Evolutionary conservation across 2,329 filamentous ascomycete species (phyloP).

Genomic region (Aphanoascus verrucosus): DNA sequence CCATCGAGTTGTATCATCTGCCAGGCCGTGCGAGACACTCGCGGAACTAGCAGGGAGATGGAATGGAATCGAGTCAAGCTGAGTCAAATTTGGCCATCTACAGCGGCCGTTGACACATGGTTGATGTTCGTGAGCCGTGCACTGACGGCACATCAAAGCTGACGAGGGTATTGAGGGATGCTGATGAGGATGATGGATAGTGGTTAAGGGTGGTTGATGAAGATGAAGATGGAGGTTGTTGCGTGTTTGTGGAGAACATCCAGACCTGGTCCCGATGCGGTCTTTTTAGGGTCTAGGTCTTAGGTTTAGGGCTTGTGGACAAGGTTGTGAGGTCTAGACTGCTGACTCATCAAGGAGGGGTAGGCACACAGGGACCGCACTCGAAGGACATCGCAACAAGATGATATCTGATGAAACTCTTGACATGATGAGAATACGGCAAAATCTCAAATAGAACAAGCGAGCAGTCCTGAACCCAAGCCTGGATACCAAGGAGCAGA

Average conservation of each 20-base stretch:
- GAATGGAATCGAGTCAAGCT: too few relatives aligned
- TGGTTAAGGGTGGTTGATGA: neutral
- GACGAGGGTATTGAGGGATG: too few relatives aligned
- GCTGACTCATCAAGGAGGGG: neutral
- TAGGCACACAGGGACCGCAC: neutral
- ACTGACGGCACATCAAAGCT: too few relatives aligned
- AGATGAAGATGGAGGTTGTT: neutral
- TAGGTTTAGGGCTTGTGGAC: neutral
- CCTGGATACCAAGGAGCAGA: neutral
- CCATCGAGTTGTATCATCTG: too few relatives aligned
- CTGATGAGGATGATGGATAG: too few relatives aligned
- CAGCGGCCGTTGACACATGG: too few relatives aligned
- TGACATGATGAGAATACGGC: too few relatives aligned
- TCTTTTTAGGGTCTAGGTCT: neutral
- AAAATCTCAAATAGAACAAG: neutral
- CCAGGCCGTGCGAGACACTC: too few relatives aligned
- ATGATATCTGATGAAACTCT: too few relatives aligned
- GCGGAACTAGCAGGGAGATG: too few relatives aligned
- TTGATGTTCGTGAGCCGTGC: too few relatives aligned
- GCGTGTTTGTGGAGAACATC: neutral
- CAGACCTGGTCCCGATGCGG: neutral
- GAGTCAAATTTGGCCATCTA: too few relatives aligned
- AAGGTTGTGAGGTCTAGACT: conserved; percentile 2
- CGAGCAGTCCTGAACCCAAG: neutral
- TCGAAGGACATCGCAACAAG: neutral